phyloP scores from a whole-genome alignment of 2,329 filamentous ascomycete species.

The Sclerotinia subarctica region DNA sequence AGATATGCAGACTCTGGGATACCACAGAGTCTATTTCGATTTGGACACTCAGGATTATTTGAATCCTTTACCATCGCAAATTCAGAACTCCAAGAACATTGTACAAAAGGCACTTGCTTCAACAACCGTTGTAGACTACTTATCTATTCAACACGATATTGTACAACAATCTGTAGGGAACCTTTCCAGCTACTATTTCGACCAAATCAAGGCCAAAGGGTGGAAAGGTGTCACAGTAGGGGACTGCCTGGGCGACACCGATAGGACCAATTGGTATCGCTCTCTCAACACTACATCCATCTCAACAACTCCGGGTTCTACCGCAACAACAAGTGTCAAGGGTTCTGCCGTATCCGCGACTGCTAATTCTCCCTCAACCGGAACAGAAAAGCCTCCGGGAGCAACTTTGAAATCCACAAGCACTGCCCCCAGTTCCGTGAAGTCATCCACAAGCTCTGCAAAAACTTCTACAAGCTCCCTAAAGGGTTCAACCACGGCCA shows the following conservation, averaged over 20 bases:
- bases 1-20: conserved; percentile 40
- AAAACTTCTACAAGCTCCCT: not conserved
- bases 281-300: conserved; percentile 17
- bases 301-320: not conserved
- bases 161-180: conserved; percentile 36
- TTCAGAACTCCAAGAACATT: conserved; percentile 46
- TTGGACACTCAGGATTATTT: conserved; percentile 51
- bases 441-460: not conserved
- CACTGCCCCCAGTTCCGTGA: not conserved
- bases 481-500: not conserved
- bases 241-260: conserved; percentile 45
- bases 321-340: not conserved
- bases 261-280: conserved; percentile 43
- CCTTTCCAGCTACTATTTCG: conserved; percentile 36
- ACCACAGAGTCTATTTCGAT: conserved; percentile 48
- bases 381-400: not conserved
- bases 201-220: conserved; percentile 38
- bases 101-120: conserved; percentile 41
- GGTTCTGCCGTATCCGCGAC: not conserved
- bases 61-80: conserved; percentile 42
- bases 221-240: conserved; percentile 45
- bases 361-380: not conserved
- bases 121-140: conserved; percentile 35
- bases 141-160: conserved; percentile 45
- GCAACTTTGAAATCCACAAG: not conserved